These are phyloP conservation scores for Pseudopyrenochaeta lycopersici DNA, from an alignment of 2,329 filamentous ascomycete genomes.

Conservation along the genomic window DNA sequence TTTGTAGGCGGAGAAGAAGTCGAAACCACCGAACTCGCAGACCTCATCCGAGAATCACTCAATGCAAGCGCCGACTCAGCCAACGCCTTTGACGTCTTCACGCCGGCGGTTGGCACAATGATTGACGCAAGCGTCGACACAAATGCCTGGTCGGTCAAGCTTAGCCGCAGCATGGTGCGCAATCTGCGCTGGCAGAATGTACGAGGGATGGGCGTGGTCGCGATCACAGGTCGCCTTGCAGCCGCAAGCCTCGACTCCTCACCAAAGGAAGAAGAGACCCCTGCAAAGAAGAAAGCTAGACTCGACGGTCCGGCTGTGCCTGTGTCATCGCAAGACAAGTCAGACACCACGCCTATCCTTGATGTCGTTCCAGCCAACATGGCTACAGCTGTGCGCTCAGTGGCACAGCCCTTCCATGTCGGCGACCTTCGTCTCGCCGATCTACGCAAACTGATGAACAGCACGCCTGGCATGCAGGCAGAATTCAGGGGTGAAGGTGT, in stretches of 20 bases:
- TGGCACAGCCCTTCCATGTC: slow-evolving; percentile 89
- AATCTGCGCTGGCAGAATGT: slow-evolving; percentile 95
- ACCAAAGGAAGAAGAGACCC: slow-evolving; percentile 52
- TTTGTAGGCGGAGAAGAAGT: slow-evolving; percentile 81
- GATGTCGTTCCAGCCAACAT: slow-evolving; percentile 68
- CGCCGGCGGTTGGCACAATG: slow-evolving; percentile 74
- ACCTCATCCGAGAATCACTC: slow-evolving; percentile 77
- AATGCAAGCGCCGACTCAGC: slow-evolving; percentile 56
- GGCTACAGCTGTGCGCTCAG: slow-evolving; percentile 76
- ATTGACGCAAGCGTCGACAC: slow-evolving; percentile 96
- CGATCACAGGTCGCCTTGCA: slow-evolving; percentile 80
- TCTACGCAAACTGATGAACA: slow-evolving; percentile 82
- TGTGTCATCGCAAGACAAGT: slow-evolving; percentile 57
- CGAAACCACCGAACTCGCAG: slow-evolving; percentile 78
- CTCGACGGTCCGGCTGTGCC: slow-evolving; percentile 50
- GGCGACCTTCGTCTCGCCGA: slow-evolving; percentile 91
- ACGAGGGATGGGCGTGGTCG: slow-evolving; percentile 86
- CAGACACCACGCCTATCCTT: slow-evolving; percentile 62
- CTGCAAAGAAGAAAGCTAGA: slow-evolving; percentile 64
- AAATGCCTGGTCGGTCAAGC: slow-evolving; percentile 94
- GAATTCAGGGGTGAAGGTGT: slow-evolving; percentile 95
- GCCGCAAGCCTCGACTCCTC: slow-evolving; percentile 53
- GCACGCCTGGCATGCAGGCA: slow-evolving; percentile 77
- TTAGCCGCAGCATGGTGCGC: slow-evolving; percentile 84
- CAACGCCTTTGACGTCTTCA: slow-evolving; percentile 74